phyloP scores from a whole-genome alignment of 371 early-diverging fungal species.

The Capillidium rhysosporum region DNA sequence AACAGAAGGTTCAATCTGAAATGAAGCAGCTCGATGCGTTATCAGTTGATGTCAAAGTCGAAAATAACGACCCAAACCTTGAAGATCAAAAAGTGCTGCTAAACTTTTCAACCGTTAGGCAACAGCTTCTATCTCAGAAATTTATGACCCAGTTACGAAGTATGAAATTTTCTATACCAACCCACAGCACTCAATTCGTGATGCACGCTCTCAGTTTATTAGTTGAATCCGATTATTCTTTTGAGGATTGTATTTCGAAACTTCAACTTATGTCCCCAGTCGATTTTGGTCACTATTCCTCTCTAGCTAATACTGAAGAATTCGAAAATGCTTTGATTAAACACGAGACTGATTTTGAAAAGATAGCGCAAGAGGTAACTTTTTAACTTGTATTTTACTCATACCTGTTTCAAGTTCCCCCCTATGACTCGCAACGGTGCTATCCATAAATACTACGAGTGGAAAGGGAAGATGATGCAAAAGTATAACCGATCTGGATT shows the following conservation, averaged over 20 bases:
- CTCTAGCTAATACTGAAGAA: not conserved
- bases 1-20: not conserved
- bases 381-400: not conserved
- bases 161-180: not conserved
- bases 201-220: not conserved
- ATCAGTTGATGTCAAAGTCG: not conserved
- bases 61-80: not conserved
- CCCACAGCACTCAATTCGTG: not conserved
- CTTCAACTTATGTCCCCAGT: not conserved
- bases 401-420: not conserved
- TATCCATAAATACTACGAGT: not conserved
- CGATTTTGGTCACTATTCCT: not conserved
- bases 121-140: not conserved
- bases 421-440: not conserved
- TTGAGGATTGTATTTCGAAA: not conserved
- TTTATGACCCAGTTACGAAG: not conserved
- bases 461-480: not conserved
- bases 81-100: not conserved
- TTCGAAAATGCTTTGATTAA: not conserved
- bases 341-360: not conserved
- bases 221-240: not conserved
- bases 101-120: not conserved
- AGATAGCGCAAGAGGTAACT: not conserved
- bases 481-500: not conserved
- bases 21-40: no score